A percentile compares a stretch with the other conserved stretches of the same genome.
These are phyloP conservation scores for Fusarium sp. DNA, from an alignment of 2,329 filamentous ascomycete species.

Conservation along the genomic window DNA sequence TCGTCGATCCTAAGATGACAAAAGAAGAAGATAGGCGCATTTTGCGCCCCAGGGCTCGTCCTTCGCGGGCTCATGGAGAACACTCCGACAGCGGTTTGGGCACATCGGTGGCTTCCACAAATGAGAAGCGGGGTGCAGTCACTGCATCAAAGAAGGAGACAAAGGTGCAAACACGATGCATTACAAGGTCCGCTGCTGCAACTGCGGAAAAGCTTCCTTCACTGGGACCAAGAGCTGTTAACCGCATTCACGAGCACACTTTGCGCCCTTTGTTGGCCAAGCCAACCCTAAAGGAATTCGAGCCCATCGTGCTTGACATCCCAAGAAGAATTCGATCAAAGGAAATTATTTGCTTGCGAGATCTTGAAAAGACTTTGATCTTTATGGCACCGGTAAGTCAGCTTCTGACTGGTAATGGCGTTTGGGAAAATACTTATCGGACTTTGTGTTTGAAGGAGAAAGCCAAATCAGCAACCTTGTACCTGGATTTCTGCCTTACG, in stretches of 20 bases:
- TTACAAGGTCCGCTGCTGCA: conserved; percentile 70
- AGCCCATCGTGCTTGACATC: conserved; percentile 81
- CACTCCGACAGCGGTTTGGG: conserved; percentile 89
- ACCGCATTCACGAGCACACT: conserved; percentile 83
- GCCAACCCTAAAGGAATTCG: conserved; percentile 80
- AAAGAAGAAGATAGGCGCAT: conserved; percentile 61
- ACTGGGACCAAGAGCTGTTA: conserved; percentile 76
- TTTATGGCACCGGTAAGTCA: conserved; percentile 94
- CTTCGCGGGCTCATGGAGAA: conserved; percentile 70
- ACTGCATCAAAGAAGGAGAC: conserved; percentile 57
- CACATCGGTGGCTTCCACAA: conserved; percentile 77
- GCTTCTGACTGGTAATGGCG: conserved; percentile 64
- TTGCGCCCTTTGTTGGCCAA: conserved; percentile 82
- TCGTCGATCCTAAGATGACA: conserved; percentile 64
- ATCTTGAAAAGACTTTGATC: conserved; percentile 93
- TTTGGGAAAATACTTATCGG: conserved; percentile 76
- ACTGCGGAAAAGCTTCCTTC: conserved; percentile 65
- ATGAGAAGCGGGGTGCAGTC: conserved; percentile 61
- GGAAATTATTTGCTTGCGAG: conserved; percentile 89
- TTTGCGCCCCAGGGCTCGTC: conserved; percentile 67
- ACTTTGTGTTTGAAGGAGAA: conserved; percentile 81
- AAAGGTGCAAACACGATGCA: conserved; percentile 58
- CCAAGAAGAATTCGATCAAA: conserved; percentile 84
- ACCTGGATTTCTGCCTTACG: conserved; percentile 89
- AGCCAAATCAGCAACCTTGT: conserved; percentile 76